phyloP scores from a whole-genome alignment of 179 eudicot species.

The Silene noctiflora region DNA sequence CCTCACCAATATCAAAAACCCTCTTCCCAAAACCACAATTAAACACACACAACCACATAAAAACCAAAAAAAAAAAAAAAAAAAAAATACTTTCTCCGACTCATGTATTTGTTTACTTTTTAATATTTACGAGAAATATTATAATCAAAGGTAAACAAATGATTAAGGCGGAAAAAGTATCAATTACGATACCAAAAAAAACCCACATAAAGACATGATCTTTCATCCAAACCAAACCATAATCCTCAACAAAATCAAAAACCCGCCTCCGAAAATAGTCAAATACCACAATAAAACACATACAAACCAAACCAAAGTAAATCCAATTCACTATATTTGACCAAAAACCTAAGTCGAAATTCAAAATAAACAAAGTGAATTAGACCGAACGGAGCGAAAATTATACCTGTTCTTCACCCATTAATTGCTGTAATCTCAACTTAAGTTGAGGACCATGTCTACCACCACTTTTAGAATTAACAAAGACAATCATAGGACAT shows the following conservation, averaged over 20 bases:
- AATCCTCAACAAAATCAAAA: conserved; percentile 2
- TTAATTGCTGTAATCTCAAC: conserved; percentile 59
- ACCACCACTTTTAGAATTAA: conserved; percentile 85
- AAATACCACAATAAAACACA: background rate
- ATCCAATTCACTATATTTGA: no score
- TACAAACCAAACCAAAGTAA: background rate
- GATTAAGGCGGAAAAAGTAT: no score
- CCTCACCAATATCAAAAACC: background rate
- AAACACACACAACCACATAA: background rate
- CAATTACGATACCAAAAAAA: background rate
- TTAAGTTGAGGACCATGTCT: conserved; percentile 74
- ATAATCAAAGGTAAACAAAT: no score
- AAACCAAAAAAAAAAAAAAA: no score
- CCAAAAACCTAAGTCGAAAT: background rate
- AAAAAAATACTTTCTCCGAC: no score
- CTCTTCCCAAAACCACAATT: background rate
- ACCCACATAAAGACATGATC: background rate
- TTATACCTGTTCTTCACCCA: conserved; percentile 82
- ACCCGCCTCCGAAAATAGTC: background rate
- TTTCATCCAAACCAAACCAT: background rate
- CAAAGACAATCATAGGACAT: conserved; percentile 62
- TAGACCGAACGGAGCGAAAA: background rate
- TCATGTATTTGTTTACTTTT: no score
- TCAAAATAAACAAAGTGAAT: background rate
- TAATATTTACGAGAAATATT: no score